A percentile compares a stretch with the other conserved stretches of the same genome.
These are phyloP conservation scores for Geosmithia flava DNA, from an alignment of 2,329 filamentous ascomycete genomes.

Conservation along the genomic window DNA sequence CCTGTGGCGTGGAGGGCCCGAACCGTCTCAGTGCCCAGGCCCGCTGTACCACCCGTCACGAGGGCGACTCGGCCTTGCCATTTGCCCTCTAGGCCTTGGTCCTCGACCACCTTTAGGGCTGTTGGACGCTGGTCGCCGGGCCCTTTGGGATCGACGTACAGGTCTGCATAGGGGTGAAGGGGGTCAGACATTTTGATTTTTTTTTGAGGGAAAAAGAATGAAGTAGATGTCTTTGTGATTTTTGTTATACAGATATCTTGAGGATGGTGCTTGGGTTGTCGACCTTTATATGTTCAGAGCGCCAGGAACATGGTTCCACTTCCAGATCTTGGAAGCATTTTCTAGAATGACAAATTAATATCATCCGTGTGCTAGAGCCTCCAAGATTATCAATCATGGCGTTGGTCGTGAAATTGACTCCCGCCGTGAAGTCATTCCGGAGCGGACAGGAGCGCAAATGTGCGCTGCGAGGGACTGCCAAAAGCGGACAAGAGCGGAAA, in stretches of 20 bases:
- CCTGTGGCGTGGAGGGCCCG: conserved; percentile 28
- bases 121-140: conserved; percentile 8
- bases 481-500: too few species aligned
- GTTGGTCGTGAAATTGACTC: background rate
- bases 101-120: conserved; percentile 6
- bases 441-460: too few species aligned
- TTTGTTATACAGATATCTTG: background rate
- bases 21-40: conserved; percentile 30
- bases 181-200: background rate
- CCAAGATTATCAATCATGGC: background rate
- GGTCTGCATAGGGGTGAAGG: background rate
- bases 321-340: too few species aligned
- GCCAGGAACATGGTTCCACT: too few species aligned
- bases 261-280: too few species aligned
- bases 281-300: too few species aligned
- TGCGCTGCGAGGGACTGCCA: too few species aligned
- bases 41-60: conserved; percentile 28
- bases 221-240: background rate
- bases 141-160: conserved; percentile 1
- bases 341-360: too few species aligned
- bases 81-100: conserved; percentile 6
- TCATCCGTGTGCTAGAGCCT: too few species aligned
- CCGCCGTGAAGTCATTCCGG: background rate
- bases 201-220: background rate
- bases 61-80: conserved; percentile 15